A percentile compares a stretch with the other conserved stretches of the same genome.
Conservation (phyloP, 192 early-diverging fungal species). For the Cladochytrium replicatum region DNA sequence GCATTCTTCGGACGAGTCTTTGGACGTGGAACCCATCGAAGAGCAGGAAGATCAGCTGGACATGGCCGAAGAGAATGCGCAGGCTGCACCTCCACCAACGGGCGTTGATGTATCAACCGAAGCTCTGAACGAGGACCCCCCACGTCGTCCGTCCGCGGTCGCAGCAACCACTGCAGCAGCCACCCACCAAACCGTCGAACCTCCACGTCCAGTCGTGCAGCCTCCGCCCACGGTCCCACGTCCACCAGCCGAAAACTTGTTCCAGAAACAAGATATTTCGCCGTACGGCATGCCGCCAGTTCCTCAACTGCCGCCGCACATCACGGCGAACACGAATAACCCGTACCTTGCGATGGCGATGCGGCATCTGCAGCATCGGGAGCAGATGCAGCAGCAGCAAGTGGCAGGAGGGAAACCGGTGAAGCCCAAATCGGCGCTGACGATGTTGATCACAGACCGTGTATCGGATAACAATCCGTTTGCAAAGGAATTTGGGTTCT, state of each 20-base stretch:
- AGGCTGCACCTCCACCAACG: no score
- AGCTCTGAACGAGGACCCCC: no score
- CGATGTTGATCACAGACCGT: constrained; percentile 22
- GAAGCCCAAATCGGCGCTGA: constrained; percentile 23
- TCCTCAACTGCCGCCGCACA: not conserved
- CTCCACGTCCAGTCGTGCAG: no score
- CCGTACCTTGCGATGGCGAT: constrained; percentile 4
- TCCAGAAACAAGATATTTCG: not conserved
- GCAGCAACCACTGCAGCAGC: no score
- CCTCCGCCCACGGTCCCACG: no score
- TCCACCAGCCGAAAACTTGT: not conserved
- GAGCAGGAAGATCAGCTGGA: no score
- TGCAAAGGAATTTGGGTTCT: constrained; percentile 27
- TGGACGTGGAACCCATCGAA: not conserved
- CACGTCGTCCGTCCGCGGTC: no score
- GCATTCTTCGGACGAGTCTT: constrained; percentile 1
- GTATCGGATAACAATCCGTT: constrained; percentile 33
- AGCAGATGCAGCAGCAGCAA: not conserved
- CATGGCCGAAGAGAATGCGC: no score
- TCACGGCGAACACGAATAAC: constrained; percentile 1
- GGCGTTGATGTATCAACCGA: no score
- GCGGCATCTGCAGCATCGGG: not conserved
- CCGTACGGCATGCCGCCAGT: not conserved
- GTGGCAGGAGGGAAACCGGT: constrained; percentile 1
- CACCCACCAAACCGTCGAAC: no score